phyloP scores from a whole-genome alignment of 2,329 filamentous ascomycete genomes.

The Cytospora mali region DNA sequence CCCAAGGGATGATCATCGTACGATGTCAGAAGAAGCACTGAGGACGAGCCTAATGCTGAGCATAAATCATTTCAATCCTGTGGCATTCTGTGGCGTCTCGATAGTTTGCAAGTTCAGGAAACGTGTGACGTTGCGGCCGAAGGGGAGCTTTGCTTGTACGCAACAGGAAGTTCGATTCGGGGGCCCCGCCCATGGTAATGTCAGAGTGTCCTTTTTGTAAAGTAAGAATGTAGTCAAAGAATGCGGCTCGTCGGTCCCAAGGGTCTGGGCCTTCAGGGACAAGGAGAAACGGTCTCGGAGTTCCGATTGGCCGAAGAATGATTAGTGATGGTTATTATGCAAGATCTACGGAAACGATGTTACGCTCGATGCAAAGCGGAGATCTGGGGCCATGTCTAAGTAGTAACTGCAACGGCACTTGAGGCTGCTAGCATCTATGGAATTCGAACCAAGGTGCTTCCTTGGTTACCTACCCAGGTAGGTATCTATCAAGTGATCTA shows the following conservation, averaged over 20 bases:
- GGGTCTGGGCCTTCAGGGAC: constrained; percentile 7
- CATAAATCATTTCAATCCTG: not conserved
- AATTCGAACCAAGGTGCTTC: not conserved
- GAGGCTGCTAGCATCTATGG: not conserved
- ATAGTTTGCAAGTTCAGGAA: constrained; percentile 13
- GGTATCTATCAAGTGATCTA: too few species aligned
- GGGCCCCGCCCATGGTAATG: not conserved
- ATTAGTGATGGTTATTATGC: constrained; percentile 7
- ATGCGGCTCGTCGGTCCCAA: constrained; percentile 20
- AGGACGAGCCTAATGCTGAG: constrained; percentile 9
- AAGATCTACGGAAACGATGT: constrained; percentile 12
- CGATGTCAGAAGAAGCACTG: not conserved
- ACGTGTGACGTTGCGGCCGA: constrained; percentile 9
- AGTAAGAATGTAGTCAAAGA: not conserved
- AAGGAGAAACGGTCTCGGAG: not conserved
- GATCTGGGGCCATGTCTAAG: constrained; percentile 17
- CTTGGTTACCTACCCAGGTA: too few species aligned
- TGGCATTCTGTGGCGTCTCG: constrained; percentile 21
- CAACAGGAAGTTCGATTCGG: not conserved
- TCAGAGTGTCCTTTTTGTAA: not conserved
- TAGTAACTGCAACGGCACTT: constrained; percentile 8
- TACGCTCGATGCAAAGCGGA: constrained; percentile 24
- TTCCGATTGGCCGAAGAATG: constrained; percentile 13
- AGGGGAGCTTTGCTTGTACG: not conserved
- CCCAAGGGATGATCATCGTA: constrained; percentile 5